A percentile compares a stretch with the other conserved stretches of the same genome.
Conservation (phyloP, 352 stramenopile species). For the Globisporangium sylvaticum region DNA sequence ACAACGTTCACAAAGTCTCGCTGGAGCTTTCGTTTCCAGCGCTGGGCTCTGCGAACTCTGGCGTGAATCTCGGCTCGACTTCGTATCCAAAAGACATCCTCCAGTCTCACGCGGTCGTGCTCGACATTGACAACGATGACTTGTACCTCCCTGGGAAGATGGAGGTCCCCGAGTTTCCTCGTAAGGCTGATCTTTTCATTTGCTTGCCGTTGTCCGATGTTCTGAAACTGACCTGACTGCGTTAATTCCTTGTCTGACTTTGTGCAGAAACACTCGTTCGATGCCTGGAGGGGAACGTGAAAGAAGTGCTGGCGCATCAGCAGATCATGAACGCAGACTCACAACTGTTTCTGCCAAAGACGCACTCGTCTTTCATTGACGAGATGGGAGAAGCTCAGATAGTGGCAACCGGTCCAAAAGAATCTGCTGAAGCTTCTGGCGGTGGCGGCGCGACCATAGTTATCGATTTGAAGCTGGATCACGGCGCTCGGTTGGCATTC, state of each 20-base stretch:
- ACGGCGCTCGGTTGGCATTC: constrained; percentile 38
- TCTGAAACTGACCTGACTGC: background rate
- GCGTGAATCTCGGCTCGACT: background rate
- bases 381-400: constrained; percentile 23
- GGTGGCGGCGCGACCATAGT: background rate
- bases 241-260: background rate
- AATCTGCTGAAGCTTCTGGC: background rate
- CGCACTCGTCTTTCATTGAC: constrained; percentile 21
- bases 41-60: background rate
- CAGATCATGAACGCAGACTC: constrained; percentile 43
- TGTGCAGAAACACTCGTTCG: constrained; percentile 49
- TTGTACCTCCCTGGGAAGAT: constrained; percentile 59
- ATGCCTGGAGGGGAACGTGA: constrained; percentile 41
- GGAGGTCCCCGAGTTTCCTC: constrained; percentile 64
- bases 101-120: constrained; percentile 41
- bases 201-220: background rate
- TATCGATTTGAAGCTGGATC: constrained; percentile 9
- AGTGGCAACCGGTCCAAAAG: background rate
- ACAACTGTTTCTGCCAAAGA: constrained; percentile 35
- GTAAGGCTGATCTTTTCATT: constrained; percentile 26
- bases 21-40: constrained; percentile 31
- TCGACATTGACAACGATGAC: constrained; percentile 71
- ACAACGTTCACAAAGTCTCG: constrained; percentile 55
- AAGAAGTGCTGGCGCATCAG: constrained; percentile 32
- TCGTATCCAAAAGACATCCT: constrained; percentile 44